Evolutionary conservation across 2,329 filamentous ascomycete species (phyloP).

Genomic region (Calonectria pteridis): DNA sequence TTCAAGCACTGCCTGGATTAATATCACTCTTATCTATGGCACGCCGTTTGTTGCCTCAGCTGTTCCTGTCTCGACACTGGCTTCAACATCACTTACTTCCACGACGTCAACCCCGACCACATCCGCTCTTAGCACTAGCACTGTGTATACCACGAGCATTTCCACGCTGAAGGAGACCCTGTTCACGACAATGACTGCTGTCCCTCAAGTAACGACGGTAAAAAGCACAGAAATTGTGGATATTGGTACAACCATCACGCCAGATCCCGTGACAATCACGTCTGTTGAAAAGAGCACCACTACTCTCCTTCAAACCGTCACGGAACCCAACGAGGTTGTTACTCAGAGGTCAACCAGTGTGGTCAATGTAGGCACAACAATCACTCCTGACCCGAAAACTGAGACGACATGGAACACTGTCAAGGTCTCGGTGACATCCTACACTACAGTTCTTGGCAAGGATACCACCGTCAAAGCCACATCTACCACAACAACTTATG

Average conservation of each 20-base stretch:
- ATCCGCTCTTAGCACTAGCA: slow-evolving; percentile 25
- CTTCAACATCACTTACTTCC: background rate
- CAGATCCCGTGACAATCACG: slow-evolving; percentile 33
- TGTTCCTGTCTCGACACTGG: background rate
- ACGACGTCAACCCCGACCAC: slow-evolving; percentile 16
- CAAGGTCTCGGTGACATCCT: slow-evolving; percentile 18
- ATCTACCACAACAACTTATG: slow-evolving; percentile 29
- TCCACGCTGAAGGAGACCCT: slow-evolving; percentile 32
- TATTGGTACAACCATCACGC: slow-evolving; percentile 38
- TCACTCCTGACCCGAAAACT: slow-evolving; percentile 46
- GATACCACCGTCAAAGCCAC: slow-evolving; percentile 24
- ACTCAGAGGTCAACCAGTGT: slow-evolving; percentile 45
- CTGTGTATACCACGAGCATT: slow-evolving; percentile 36
- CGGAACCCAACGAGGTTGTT: slow-evolving; percentile 36
- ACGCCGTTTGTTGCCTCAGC: slow-evolving; percentile 36
- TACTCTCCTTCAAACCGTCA: slow-evolving; percentile 26
- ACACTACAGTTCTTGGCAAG: slow-evolving; percentile 28
- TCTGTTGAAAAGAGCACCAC: slow-evolving; percentile 32
- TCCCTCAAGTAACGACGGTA: slow-evolving; percentile 27
- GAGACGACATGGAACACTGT: slow-evolving; percentile 36
- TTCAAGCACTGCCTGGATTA: slow-evolving; percentile 36
- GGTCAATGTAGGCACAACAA: slow-evolving; percentile 48
- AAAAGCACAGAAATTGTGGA: slow-evolving; percentile 33
- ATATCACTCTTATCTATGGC: slow-evolving; percentile 35
- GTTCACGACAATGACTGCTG: slow-evolving; percentile 27